A percentile compares a stretch with the other conserved stretches of the same genome.
These are phyloP conservation scores for Metschnikowia picachoensis DNA, from an alignment of 805 yeast species.

Conservation along the genomic window DNA sequence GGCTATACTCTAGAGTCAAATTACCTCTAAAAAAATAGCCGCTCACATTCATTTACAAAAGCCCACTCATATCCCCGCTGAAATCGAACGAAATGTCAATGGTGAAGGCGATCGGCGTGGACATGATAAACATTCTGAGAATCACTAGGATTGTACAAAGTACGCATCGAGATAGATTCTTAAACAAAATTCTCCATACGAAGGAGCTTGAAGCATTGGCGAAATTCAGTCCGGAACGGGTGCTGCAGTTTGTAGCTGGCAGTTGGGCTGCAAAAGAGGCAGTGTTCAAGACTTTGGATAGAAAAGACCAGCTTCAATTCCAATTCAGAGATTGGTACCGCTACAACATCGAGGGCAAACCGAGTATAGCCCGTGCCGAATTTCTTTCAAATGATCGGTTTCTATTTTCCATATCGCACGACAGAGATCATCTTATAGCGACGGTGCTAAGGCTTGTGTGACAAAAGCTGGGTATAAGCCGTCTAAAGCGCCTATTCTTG, in stretches of 20 bases:
- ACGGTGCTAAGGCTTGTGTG: constrained; percentile 45
- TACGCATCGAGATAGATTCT: constrained; percentile 20
- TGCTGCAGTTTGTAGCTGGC: constrained; percentile 43
- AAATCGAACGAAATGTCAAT: neutral
- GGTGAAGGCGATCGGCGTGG: constrained; percentile 45
- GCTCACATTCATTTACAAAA: too few relatives aligned
- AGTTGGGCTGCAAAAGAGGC: constrained; percentile 78
- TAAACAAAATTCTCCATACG: constrained; percentile 49
- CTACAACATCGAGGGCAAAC: constrained; percentile 41
- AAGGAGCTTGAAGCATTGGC: constrained; percentile 38
- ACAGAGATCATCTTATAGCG: constrained; percentile 55
- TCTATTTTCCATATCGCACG: constrained; percentile 59
- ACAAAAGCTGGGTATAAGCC: too few relatives aligned
- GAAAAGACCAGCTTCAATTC: constrained; percentile 47
- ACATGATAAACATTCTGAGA: constrained; percentile 46
- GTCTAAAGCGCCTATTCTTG: too few relatives aligned
- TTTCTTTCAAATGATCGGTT: constrained; percentile 41
- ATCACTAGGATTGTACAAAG: constrained; percentile 39
- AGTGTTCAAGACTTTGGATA: constrained; percentile 54
- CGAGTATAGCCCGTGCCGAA: constrained; percentile 33
- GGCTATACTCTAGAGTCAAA: too few relatives aligned
- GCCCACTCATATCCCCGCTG: too few relatives aligned
- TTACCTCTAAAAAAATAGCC: neutral
- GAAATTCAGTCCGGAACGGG: constrained; percentile 14
- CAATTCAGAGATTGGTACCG: constrained; percentile 61